Conservation (phyloP, 345 rosid genomes). For the Aegle marmelos region DNA sequence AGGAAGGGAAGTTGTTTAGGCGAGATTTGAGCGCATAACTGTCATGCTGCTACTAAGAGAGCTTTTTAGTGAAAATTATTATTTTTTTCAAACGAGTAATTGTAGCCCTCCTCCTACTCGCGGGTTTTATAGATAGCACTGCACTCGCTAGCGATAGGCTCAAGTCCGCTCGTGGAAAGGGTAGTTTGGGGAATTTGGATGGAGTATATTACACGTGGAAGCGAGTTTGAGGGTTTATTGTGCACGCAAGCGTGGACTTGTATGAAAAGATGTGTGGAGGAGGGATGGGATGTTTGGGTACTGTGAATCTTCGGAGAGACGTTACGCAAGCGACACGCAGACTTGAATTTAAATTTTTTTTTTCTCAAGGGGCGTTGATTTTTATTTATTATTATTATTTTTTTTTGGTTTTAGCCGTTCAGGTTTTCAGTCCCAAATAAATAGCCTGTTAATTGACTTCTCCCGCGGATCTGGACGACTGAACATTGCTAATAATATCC, state of each 20-base stretch:
- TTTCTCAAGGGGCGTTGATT: neutral
- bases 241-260: neutral
- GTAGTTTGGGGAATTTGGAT: conserved; percentile 7
- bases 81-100: neutral
- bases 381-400: neutral
- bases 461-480: neutral
- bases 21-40: conserved; percentile 54
- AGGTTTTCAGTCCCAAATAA: no score
- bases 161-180: conserved; percentile 11
- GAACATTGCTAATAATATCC: neutral
- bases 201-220: conserved; percentile 14
- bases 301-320: conserved; percentile 48
- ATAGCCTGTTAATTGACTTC: neutral
- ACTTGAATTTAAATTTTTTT: conserved; percentile 4
- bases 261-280: neutral
- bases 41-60: conserved; percentile 24
- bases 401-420: no score
- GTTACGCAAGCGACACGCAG: conserved; percentile 42
- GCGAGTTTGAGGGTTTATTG: conserved; percentile 13
- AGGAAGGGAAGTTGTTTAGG: conserved; percentile 25
- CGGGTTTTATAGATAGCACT: neutral
- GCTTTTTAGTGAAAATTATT: neutral
- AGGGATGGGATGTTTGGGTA: conserved; percentile 16
- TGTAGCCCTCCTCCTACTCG: conserved; percentile 24
- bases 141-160: conserved; percentile 21